A percentile compares a stretch with the other conserved stretches of the same genome.
phyloP scores from a whole-genome alignment of 176 grass and related monocot genomes.

The Urochloa ruziziensis region DNA sequence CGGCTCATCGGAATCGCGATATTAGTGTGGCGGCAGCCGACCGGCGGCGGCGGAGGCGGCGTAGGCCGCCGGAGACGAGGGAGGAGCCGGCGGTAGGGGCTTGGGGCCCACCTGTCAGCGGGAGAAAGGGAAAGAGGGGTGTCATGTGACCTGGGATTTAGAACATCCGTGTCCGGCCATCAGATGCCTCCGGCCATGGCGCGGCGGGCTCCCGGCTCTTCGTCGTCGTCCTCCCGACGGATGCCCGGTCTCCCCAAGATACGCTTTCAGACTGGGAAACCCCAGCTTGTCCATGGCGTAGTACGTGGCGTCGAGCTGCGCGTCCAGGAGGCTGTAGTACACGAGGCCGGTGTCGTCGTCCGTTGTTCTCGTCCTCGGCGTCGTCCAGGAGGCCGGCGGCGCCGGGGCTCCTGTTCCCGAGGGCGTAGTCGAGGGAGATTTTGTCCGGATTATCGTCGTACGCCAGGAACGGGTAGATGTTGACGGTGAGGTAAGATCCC shows the following conservation, averaged over 20 bases:
- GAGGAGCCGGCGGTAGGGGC: too few species aligned
- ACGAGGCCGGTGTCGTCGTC: not conserved
- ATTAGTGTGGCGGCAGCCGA: too few species aligned
- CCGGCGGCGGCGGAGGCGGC: too few species aligned
- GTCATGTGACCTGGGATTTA: too few species aligned
- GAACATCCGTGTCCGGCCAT: not conserved
- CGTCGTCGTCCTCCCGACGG: not conserved
- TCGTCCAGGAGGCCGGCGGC: constrained; percentile 48
- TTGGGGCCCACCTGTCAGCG: too few species aligned
- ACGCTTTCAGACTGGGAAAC: not conserved
- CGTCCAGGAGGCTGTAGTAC: constrained; percentile 67
- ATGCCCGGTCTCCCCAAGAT: not conserved
- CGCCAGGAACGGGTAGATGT: constrained; percentile 56
- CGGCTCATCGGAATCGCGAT: too few species aligned
- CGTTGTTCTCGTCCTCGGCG: constrained; percentile 46
- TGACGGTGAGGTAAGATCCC: constrained; percentile 54
- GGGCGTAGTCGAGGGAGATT: constrained; percentile 51
- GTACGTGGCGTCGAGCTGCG: constrained; percentile 61
- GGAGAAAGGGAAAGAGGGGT: too few species aligned
- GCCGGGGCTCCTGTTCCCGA: constrained; percentile 32
- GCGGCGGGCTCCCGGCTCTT: not conserved
- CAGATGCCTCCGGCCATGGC: not conserved
- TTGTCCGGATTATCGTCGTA: constrained; percentile 11
- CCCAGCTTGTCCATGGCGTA: constrained; percentile 31
- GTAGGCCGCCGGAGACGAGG: too few species aligned